Evolutionary conservation across 257 asterid genomes (phyloP), one percentile per base, ranked within the genome.

Genomic region (Ilex asprella): DNA sequence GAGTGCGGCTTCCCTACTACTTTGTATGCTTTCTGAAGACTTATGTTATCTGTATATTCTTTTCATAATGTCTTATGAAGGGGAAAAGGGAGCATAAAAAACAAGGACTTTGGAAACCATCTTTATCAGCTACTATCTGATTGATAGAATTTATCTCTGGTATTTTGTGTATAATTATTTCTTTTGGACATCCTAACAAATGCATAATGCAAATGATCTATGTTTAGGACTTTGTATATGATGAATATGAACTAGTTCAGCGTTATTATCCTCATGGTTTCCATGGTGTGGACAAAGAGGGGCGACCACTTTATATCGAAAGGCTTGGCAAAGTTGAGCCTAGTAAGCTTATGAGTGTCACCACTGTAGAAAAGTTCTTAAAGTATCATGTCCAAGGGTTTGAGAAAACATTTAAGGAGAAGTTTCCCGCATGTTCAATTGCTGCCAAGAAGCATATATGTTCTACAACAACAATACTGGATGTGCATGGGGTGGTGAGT

Each of bases 251-350:
- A 78, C 88, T 84, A 67, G 97, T 93, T 62, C 89, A 78, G 74
- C 74, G 61, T 27, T 77, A 85, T 69, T 93, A 93, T 72, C 99
- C 99, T 64, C 99, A 93, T 32, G 96, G 96, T 70, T 89, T 80
- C 75, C 99, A 93, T 82, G 97, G 99, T 59, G 80, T 93, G 55
- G 99, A 93, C 82, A 93, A 82, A 84, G 88, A 76, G 74, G 96
- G 96, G 63, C 75, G 89, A 29, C 99, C 97, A 30, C 79, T 93
- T 70, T 93, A 93, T 68, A 85, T 93, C 60, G 99, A 89, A 82
- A 85, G 96, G 77, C 88, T 93, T 68, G 95, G 99, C 67, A 87
- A 89, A 86, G 61, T 81, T 71, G 96, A 89, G 53, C 86, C 94
- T 16, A 78, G 78, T 78, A 93, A 85, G 70, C 96, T 89, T 30